phyloP scores from a whole-genome alignment of 2,329 filamentous ascomycete genomes.

The Colletotrichum plurivorum region DNA sequence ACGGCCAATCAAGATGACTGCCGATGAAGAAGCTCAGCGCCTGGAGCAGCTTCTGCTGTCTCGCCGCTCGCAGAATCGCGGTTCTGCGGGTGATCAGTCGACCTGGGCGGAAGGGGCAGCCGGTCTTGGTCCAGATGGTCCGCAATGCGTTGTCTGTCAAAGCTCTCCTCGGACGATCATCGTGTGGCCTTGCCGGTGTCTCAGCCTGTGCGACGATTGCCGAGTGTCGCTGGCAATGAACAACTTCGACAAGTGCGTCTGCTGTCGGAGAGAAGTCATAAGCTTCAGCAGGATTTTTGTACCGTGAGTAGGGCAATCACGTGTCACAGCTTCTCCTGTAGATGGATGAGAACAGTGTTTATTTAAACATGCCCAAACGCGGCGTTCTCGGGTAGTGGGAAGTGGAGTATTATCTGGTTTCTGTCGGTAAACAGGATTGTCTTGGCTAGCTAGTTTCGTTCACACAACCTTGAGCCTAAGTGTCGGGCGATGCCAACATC shows the following conservation, averaged over 20 bases:
- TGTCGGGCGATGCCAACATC: neutral
- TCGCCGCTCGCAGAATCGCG: constrained; percentile 52
- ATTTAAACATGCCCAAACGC: no score
- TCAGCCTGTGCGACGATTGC: constrained; percentile 96
- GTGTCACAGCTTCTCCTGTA: no score
- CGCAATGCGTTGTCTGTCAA: constrained; percentile 95
- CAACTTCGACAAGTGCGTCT: constrained; percentile 97
- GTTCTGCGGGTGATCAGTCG: constrained; percentile 41
- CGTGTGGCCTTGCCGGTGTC: constrained; percentile 95
- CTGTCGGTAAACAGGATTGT: no score
- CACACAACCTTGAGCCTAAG: neutral
- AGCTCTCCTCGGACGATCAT: constrained; percentile 88
- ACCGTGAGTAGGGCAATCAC: constrained; percentile 58
- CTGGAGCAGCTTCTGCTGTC: constrained; percentile 73
- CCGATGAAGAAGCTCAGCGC: constrained; percentile 72
- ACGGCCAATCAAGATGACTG: constrained; percentile 59
- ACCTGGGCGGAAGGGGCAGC: constrained; percentile 80
- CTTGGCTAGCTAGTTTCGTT: no score
- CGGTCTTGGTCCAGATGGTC: constrained; percentile 78
- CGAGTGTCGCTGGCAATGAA: constrained; percentile 94
- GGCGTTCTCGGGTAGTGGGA: no score
- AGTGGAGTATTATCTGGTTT: no score
- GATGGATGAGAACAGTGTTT: no score
- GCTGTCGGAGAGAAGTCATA: constrained; percentile 88
- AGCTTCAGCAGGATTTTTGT: constrained; percentile 95